Evolutionary conservation across 1,284 basidiomycete genomes (phyloP).

Genomic region (Polyporus tsugae): DNA sequence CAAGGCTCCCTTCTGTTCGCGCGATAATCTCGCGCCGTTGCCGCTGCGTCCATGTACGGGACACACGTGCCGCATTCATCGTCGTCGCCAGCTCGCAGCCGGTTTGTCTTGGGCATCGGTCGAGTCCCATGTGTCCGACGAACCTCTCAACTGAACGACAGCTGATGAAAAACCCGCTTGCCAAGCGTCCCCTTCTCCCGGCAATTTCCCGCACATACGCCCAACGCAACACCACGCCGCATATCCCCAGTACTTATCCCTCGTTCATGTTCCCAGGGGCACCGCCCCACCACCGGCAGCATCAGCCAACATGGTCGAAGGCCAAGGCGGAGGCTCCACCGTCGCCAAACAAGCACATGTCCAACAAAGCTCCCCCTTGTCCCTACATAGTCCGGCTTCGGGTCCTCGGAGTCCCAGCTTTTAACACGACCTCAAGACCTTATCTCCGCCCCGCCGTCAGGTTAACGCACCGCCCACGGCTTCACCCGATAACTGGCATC

Average conservation of each 20-base stretch:
- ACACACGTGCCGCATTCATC: background rate
- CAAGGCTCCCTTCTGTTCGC: background rate
- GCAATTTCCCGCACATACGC: background rate
- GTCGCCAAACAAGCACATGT: slow-evolving; percentile 2
- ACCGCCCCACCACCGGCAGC: background rate
- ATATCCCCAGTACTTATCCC: background rate
- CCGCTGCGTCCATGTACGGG: background rate
- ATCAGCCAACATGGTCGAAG: background rate
- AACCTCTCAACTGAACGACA: background rate
- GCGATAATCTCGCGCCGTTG: background rate
- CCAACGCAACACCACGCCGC: background rate
- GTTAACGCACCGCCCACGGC: background rate
- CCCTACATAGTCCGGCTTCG: background rate
- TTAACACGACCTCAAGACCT: background rate
- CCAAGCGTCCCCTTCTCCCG: background rate
- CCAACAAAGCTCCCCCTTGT: background rate
- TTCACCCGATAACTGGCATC: background rate
- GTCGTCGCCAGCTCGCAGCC: background rate
- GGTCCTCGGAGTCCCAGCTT: slow-evolving; percentile 2
- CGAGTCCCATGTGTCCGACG: background rate
- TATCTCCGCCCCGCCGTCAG: background rate
- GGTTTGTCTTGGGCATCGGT: background rate
- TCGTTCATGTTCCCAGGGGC: background rate
- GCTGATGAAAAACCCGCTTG: background rate
- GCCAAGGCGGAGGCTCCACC: background rate